Percentiles rank a stretch among this genome's conserved stretches.
Evolutionary conservation across 2,329 filamentous ascomycete species (phyloP).

Genomic region (Sclerotinia trifoliorum): DNA sequence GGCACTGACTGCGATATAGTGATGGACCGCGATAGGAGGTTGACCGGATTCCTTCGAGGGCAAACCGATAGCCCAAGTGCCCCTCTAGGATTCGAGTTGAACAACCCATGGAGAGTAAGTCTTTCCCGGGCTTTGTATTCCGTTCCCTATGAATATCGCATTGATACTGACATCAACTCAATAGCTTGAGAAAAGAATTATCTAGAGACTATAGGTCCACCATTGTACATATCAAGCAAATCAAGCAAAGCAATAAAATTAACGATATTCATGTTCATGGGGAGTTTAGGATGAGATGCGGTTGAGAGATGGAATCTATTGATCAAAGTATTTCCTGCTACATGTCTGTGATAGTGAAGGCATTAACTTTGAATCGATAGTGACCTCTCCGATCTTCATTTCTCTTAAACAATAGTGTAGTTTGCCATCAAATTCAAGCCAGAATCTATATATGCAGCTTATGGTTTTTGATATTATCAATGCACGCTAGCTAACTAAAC

Average conservation of each 20-base stretch:
- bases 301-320: neutral
- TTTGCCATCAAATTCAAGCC: neutral
- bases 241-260: constrained; percentile 12
- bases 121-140: neutral
- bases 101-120: constrained; percentile 45
- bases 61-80: constrained; percentile 42
- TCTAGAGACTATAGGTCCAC: constrained; percentile 26
- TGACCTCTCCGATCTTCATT: neutral
- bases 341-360: neutral
- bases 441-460: neutral
- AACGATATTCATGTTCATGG: neutral
- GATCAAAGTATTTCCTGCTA: neutral
- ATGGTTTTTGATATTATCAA: too few species aligned
- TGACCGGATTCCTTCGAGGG: constrained; percentile 44
- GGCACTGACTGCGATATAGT: constrained; percentile 37
- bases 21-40: constrained; percentile 45
- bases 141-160: neutral
- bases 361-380: neutral
- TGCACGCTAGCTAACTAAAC: too few species aligned
- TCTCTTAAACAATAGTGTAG: neutral
- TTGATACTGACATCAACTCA: constrained; percentile 17
- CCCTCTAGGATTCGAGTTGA: constrained; percentile 44
- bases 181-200: constrained; percentile 39
- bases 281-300: neutral
- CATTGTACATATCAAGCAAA: constrained; percentile 30